These are phyloP conservation scores for Apophysomyces elegans DNA, from an alignment of 371 early-diverging fungal species.

Conservation along the genomic window DNA sequence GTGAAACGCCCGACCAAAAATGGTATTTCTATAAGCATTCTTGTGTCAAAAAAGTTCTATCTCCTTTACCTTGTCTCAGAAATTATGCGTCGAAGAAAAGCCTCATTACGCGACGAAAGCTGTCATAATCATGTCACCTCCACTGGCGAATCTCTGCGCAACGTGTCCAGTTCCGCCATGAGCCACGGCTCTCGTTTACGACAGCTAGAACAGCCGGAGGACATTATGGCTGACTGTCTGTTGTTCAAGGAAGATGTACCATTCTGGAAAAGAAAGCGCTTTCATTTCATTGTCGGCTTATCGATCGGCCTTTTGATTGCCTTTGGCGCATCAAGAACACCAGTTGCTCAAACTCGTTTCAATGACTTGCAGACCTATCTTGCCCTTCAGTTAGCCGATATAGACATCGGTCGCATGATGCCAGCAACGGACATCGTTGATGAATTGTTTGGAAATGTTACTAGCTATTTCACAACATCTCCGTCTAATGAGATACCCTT, in stretches of 20 bases:
- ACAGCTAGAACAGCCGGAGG: constrained; percentile 24
- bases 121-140: background rate
- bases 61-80: background rate
- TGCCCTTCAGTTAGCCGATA: constrained; percentile 53
- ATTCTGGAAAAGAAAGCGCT: constrained; percentile 43
- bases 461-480: constrained; percentile 55
- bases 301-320: constrained; percentile 29
- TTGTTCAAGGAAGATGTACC: constrained; percentile 22
- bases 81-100: constrained; percentile 4
- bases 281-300: constrained; percentile 46
- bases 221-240: constrained; percentile 31
- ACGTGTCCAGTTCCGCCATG: background rate
- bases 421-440: constrained; percentile 74
- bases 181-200: background rate
- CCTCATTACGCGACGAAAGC: too few relatives aligned
- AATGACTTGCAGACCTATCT: constrained; percentile 47
- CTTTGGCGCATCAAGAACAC: constrained; percentile 37
- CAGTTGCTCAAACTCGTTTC: constrained; percentile 40
- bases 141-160: background rate
- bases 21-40: background rate
- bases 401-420: constrained; percentile 66
- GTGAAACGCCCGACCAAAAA: background rate
- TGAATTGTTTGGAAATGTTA: constrained; percentile 70
- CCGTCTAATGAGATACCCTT: constrained; percentile 52
- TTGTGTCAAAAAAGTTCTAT: background rate